Percentiles rank a stretch among this genome's conserved stretches.
Conservation (phyloP, 305 asterid species). For the Petunia hybrid region DNA sequence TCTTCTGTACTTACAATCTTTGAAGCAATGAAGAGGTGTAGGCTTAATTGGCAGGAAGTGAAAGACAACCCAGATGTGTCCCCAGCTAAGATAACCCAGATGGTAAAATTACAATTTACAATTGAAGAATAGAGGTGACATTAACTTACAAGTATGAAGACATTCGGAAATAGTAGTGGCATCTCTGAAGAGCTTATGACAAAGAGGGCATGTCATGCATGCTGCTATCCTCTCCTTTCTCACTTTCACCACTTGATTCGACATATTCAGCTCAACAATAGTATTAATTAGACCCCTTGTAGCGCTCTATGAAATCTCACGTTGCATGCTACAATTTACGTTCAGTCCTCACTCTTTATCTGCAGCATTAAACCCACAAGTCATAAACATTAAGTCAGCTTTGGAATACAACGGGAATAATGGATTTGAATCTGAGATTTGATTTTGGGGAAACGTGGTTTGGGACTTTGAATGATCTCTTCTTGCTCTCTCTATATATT, state of each 20-base stretch:
- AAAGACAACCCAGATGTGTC: neutral
- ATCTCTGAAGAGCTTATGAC: constrained; percentile 46
- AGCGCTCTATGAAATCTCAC: neutral
- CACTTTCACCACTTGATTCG: constrained; percentile 44
- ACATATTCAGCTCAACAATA: constrained; percentile 30
- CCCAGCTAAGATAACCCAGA: constrained; percentile 19
- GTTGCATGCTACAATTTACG: constrained; percentile 69
- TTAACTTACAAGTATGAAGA: constrained; percentile 46
- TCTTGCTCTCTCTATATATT: neutral
- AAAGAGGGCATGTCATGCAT: constrained; percentile 53
- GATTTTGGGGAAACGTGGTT: neutral
- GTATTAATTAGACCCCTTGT: neutral
- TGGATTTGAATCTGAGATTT: constrained; percentile 14
- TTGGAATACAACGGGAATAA: neutral
- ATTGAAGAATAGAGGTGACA: too few relatives aligned
- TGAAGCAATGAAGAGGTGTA: neutral
- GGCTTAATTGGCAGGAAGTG: neutral
- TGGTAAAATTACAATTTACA: neutral
- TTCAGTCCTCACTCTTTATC: constrained; percentile 46
- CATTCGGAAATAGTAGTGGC: constrained; percentile 49
- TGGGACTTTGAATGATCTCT: constrained; percentile 24
- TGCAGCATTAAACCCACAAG: constrained; percentile 43
- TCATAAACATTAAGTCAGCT: neutral
- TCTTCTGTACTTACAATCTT: neutral
- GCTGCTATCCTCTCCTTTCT: constrained; percentile 39